Evolutionary conservation across 768 basidiomycete species (phyloP).

Genomic region (Rhodotorula diobovata): DNA sequence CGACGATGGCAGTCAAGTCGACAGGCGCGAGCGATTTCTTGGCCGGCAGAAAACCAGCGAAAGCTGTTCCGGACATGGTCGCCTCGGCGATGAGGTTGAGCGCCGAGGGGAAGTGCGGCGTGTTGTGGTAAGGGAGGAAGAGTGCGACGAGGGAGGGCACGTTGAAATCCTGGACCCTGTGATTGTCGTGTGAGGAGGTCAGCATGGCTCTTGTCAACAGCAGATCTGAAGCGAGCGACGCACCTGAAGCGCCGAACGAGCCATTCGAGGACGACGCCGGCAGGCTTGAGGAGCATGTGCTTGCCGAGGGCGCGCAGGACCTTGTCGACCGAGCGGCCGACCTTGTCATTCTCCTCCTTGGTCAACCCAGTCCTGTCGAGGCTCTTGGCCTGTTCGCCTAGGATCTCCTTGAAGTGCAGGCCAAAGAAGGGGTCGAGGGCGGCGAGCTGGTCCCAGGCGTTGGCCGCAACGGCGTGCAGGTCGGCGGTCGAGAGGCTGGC

Average conservation of each 20-base stretch:
- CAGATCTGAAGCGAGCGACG: neutral
- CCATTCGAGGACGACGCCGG: slow-evolving; percentile 87
- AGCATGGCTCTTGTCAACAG: no score
- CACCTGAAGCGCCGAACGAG: slow-evolving; percentile 87
- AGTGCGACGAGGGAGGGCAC: slow-evolving; percentile 67
- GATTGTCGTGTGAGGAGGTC: neutral
- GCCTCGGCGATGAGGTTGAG: slow-evolving; percentile 66
- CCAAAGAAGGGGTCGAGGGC: slow-evolving; percentile 76
- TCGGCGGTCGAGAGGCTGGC: slow-evolving; percentile 64
- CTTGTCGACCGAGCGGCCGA: slow-evolving; percentile 60
- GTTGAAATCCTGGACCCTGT: slow-evolving; percentile 89
- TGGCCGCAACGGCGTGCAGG: slow-evolving; percentile 76
- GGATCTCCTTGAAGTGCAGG: slow-evolving; percentile 67
- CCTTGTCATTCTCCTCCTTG: slow-evolving; percentile 58
- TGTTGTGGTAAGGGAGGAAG: slow-evolving; percentile 92
- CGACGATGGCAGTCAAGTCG: slow-evolving; percentile 65
- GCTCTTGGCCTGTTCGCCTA: slow-evolving; percentile 70
- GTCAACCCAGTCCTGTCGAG: slow-evolving; percentile 74
- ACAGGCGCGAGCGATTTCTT: slow-evolving; percentile 71
- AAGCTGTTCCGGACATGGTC: slow-evolving; percentile 6
- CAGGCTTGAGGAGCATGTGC: slow-evolving; percentile 72
- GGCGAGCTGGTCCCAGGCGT: slow-evolving; percentile 80
- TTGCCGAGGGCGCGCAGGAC: slow-evolving; percentile 71
- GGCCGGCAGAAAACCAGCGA: slow-evolving; percentile 64
- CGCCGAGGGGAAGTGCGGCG: slow-evolving; percentile 90